A percentile compares a stretch with the other conserved stretches of the same genome.
Conservation (phyloP, 108 stramenopile genomes). For the Cyclotella kingstonii region DNA sequence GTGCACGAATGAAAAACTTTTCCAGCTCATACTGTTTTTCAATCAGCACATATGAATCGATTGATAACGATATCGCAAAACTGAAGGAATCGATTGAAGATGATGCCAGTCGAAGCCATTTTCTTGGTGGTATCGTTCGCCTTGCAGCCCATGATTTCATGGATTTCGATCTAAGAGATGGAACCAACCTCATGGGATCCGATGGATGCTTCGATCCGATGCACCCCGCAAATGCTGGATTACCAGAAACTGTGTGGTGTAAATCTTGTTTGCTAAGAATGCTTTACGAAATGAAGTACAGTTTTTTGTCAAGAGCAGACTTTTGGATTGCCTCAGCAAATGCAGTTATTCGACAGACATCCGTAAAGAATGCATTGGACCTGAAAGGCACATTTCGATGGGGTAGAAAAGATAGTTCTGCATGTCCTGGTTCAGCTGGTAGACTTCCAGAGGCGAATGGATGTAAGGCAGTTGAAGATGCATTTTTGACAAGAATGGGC, state of each 20-base stretch:
- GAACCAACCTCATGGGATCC: slow-evolving; percentile 25
- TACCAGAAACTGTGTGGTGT: slow-evolving; percentile 41
- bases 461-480: slow-evolving; percentile 21
- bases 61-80: slow-evolving; percentile 22
- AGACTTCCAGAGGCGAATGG: slow-evolving; percentile 29
- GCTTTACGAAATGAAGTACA: slow-evolving; percentile 25
- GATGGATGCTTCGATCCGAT: slow-evolving; percentile 42
- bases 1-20: too few species aligned
- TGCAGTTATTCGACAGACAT: slow-evolving; percentile 41
- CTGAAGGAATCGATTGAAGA: slow-evolving; percentile 16
- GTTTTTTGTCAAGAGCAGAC: slow-evolving; percentile 39
- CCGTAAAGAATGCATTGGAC: slow-evolving; percentile 31
- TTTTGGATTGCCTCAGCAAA: slow-evolving; percentile 49
- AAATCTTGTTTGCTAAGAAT: slow-evolving; percentile 19
- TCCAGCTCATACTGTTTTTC: slow-evolving; percentile 20
- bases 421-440: slow-evolving; percentile 21
- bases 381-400: slow-evolving; percentile 28
- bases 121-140: slow-evolving; percentile 41
- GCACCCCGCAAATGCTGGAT: slow-evolving; percentile 25
- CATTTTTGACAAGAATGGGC: slow-evolving; percentile 41
- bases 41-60: slow-evolving; percentile 10
- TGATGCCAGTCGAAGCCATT: slow-evolving; percentile 25
- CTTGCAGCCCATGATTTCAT: slow-evolving; percentile 48
- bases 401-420: slow-evolving; percentile 22
- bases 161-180: slow-evolving; percentile 32